These are phyloP conservation scores for Talaromyces sp. DNA, from an alignment of 2,329 filamentous ascomycete species.

Conservation along the genomic window DNA sequence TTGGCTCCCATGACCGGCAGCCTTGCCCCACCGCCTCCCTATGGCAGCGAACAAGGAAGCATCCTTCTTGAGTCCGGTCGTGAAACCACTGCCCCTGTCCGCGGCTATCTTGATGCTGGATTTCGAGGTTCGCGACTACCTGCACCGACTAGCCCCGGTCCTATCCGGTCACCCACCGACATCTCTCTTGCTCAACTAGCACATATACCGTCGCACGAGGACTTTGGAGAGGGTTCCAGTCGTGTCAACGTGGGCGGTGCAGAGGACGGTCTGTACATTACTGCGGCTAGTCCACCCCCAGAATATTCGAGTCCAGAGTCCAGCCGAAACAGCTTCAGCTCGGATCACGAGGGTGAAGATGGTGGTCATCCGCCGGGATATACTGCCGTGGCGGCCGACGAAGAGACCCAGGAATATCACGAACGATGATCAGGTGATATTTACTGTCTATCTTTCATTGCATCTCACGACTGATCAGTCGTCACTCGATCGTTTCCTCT, in stretches of 20 bases:
- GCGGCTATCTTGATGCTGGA: conserved; percentile 52
- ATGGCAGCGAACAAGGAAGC: conserved; percentile 94
- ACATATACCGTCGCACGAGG: conserved; percentile 63
- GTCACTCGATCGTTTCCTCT: background rate
- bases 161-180: conserved; percentile 85
- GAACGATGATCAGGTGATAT: conserved; percentile 10
- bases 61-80: conserved; percentile 86
- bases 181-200: conserved; percentile 89
- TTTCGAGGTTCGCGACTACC: conserved; percentile 74
- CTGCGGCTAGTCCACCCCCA: conserved; percentile 33
- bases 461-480: background rate
- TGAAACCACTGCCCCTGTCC: conserved; percentile 47
- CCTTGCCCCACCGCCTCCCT: conserved; percentile 89
- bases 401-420: conserved; percentile 15
- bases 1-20: conserved; percentile 93
- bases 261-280: conserved; percentile 22
- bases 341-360: conserved; percentile 36
- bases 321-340: conserved; percentile 49
- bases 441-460: background rate
- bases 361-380: conserved; percentile 75
- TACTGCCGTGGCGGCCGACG: conserved; percentile 62
- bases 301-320: conserved; percentile 57
- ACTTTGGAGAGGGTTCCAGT: conserved; percentile 71
- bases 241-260: conserved; percentile 29
- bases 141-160: conserved; percentile 79